phyloP scores from a whole-genome alignment of 176 grass and related monocot species.

The Olyra latifolia region DNA sequence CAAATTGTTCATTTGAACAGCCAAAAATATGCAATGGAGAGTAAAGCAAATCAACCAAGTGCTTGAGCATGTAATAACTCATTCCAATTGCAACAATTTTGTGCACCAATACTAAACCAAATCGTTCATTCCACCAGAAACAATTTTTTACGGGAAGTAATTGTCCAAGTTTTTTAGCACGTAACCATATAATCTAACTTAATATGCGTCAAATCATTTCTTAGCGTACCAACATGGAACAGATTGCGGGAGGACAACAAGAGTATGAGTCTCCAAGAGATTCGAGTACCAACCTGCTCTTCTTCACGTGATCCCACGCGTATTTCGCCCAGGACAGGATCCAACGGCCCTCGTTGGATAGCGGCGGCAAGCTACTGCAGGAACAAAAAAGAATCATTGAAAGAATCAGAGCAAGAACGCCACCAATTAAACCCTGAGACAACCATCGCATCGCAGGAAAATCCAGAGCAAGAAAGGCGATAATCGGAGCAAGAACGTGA shows the following conservation, averaged over 20 bases:
- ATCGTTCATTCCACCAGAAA: constrained; percentile 23
- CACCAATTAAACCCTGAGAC: background rate
- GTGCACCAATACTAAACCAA: constrained; percentile 25
- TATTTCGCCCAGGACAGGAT: background rate
- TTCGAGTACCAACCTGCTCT: background rate
- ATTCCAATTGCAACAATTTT: background rate
- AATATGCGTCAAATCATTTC: background rate
- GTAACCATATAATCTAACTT: constrained; percentile 12
- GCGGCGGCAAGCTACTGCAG: background rate
- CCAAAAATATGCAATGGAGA: background rate
- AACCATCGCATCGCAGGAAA: background rate
- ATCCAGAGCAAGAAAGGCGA: background rate
- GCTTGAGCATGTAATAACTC: background rate
- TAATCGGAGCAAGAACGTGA: background rate
- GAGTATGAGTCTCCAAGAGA: background rate
- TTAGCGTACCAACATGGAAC: constrained; percentile 2
- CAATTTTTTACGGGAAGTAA: constrained; percentile 17
- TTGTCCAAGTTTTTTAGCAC: constrained; percentile 15
- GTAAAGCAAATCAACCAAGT: background rate
- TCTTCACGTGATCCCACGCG: background rate
- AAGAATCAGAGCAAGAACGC: background rate
- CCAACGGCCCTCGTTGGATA: background rate
- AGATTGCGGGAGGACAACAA: background rate
- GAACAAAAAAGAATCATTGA: background rate
- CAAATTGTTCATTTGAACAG: background rate